phyloP scores from a whole-genome alignment of 2,329 filamentous ascomycete genomes.

The Aspergillus flavus region DNA sequence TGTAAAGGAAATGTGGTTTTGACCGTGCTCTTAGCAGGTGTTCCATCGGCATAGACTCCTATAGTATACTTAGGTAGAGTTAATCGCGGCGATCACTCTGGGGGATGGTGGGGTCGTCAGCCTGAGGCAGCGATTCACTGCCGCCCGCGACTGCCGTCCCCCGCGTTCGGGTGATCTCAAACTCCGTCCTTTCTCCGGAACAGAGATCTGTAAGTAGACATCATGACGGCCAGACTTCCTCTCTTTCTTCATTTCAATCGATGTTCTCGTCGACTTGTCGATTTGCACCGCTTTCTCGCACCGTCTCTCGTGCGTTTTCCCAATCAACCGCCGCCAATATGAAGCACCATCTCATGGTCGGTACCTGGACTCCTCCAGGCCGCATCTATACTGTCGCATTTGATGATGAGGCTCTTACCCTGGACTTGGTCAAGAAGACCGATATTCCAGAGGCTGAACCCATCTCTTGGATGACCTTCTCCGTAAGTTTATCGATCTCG shows the following conservation, averaged over 20 bases:
- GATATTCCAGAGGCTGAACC: constrained; percentile 81
- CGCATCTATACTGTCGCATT: constrained; percentile 89
- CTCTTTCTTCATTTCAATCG: neutral
- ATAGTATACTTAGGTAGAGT: neutral
- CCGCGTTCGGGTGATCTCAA: neutral
- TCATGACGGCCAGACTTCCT: neutral
- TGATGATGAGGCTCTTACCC: constrained; percentile 75
- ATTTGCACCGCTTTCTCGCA: neutral
- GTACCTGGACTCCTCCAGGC: constrained; percentile 86
- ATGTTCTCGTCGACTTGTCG: neutral
- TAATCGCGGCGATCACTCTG: neutral
- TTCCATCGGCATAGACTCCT: too few species aligned
- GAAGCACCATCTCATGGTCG: constrained; percentile 89
- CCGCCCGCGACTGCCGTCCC: neutral
- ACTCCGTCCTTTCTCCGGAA: neutral
- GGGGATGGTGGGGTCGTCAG: neutral
- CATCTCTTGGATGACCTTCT: constrained; percentile 92
- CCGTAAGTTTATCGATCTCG: constrained; percentile 57
- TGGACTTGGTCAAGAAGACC: constrained; percentile 77
- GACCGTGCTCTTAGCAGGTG: neutral
- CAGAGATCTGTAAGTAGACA: neutral
- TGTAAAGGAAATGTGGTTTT: neutral
- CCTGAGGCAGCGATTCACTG: neutral
- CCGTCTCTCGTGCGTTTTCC: constrained; percentile 7
- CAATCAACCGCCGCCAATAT: constrained; percentile 52